Conservation (phyloP, 202 grass and related monocot genomes). For the Setaria italica region DNA sequence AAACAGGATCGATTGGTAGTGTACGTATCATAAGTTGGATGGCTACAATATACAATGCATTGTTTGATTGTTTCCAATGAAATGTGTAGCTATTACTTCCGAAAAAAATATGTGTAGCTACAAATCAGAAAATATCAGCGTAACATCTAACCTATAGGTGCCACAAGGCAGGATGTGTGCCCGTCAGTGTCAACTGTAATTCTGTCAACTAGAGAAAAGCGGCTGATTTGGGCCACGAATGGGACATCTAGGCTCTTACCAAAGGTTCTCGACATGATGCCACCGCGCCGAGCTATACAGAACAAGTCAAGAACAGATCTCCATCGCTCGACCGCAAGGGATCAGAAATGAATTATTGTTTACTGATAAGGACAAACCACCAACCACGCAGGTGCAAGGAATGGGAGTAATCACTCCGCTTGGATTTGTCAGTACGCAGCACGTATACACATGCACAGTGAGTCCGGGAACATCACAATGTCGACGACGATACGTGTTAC, state of each 20-base stretch:
- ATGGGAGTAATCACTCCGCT: too few species aligned
- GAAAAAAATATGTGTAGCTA: neutral
- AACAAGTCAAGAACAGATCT: conserved; percentile 22
- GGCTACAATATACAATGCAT: neutral
- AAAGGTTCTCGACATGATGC: neutral
- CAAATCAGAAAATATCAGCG: too few species aligned
- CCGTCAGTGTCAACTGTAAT: neutral
- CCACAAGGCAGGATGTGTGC: neutral
- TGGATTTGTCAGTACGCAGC: neutral
- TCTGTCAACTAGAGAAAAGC: conserved; percentile 20
- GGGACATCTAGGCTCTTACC: neutral
- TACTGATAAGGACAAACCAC: conserved; percentile 31
- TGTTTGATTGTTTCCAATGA: neutral
- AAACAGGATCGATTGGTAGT: neutral
- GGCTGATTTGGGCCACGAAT: neutral
- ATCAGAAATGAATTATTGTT: conserved; percentile 23
- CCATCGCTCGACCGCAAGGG: neutral
- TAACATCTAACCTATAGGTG: neutral
- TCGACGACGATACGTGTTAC: neutral
- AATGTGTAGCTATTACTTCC: neutral
- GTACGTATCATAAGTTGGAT: neutral
- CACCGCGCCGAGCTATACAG: neutral
- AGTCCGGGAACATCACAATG: neutral
- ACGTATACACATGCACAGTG: conserved; percentile 19
- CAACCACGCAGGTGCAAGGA: neutral